A percentile compares a stretch with the other conserved stretches of the same genome.
phyloP scores from a whole-genome alignment of 192 early-diverging fungal genomes.

The Chytriomyces sp. region DNA sequence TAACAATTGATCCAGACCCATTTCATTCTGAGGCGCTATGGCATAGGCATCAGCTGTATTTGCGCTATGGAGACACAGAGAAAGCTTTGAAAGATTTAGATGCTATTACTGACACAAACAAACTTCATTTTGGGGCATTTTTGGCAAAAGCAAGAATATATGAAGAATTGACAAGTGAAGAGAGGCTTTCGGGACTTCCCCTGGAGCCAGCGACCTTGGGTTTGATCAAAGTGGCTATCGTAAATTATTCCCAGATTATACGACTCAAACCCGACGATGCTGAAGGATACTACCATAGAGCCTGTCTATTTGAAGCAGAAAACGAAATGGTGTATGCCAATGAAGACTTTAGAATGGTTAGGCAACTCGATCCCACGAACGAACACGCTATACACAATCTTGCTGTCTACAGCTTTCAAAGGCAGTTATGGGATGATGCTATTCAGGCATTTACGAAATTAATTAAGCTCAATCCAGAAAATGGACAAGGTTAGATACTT shows the following conservation, averaged over 20 bases:
- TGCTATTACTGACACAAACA: conserved; percentile 54
- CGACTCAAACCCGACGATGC: conserved; percentile 52
- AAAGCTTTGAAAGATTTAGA: conserved; percentile 51
- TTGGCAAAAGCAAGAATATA: conserved; percentile 55
- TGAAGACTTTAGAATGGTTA: conserved; percentile 56
- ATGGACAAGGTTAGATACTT: too few species aligned
- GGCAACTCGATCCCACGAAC: conserved; percentile 54
- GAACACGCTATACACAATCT: conserved; percentile 53
- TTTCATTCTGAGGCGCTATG: conserved; percentile 57
- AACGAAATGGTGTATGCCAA: conserved; percentile 59
- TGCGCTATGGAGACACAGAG: conserved; percentile 45
- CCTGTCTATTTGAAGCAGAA: conserved; percentile 53
- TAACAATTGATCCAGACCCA: conserved; percentile 41
- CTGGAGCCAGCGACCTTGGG: conserved; percentile 12
- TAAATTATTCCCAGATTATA: conserved; percentile 59
- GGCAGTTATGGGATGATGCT: conserved; percentile 55
- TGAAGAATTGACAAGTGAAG: conserved; percentile 41
- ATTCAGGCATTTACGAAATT: conserved; percentile 50
- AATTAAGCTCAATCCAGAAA: conserved; percentile 42
- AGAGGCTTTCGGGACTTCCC: conserved; percentile 15
- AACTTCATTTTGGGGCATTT: conserved; percentile 52
- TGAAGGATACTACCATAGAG: conserved; percentile 56
- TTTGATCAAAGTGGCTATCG: conserved; percentile 50
- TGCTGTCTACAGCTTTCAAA: conserved; percentile 51
- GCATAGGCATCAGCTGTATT: conserved; percentile 56